Evolutionary conservation across 257 asterid species (phyloP), one percentile per base, ranked within the genome.

Genomic region (Dorcoceras hygrometricum): DNA sequence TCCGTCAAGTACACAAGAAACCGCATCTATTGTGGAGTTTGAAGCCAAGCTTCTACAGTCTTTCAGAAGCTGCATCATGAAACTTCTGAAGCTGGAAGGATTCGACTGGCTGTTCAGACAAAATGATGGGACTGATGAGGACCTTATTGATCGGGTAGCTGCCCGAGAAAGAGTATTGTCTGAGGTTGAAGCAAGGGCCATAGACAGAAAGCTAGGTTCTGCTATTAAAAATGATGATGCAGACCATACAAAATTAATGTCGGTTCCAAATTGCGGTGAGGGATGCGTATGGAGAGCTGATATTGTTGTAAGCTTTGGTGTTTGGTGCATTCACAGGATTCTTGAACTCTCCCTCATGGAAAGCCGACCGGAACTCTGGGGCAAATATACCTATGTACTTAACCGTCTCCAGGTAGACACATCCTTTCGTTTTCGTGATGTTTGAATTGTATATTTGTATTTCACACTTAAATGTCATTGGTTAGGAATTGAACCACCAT

Each of bases 361-460:
- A 76, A 94, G 99, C 78, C 71, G 99, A 72, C 99, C 99, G 0
- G 98, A 94, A 73, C 92, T 94, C 26, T 94, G 99, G 99, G 99
- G 99, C 24, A 94, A 88, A 76, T 94, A 94, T 73, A 94, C 99
- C 27, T 90, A 73, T 53, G 96, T 87, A 50, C 95, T 94, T 48
- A 94, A 94, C 43, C 96, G 97, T 32, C 98, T 94, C 67, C 99
- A 94, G 98, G 99, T 94, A 81, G 63, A 18, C 16, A n/a, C 19
- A 46, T 29, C 36, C 14, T 1, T 51, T 26, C 16, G 9, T 55
- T 24, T 50, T 66, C 23, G 6, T 6, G 25, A 28, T 70, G 48
- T 46, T 55, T 0, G 6, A 23, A 29, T 58, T 43, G 14, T 39
- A 23, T 29, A 34, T 34, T 28, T 24, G 4, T 7, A 60, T 36